Base-by-base conservation (phyloP, 2,329 filamentous ascomycete species). In the Beauveria sp. region DNA sequence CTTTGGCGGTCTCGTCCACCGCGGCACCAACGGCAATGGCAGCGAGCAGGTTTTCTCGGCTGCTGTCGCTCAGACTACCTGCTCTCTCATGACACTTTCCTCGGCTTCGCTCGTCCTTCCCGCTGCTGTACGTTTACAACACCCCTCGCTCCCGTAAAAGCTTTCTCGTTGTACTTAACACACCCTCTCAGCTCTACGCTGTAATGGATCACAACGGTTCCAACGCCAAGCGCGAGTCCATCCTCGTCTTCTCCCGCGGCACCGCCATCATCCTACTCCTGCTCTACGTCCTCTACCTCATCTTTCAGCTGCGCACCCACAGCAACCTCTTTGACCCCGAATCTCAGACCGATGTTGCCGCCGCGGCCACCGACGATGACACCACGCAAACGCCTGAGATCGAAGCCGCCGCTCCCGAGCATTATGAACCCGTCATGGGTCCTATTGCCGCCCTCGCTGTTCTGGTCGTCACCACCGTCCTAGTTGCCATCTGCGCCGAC, bases 51-150 rank as follows among this genome's bases (percentile, higher is more conserved):
- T 69, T 16, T 94, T 93, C 74, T 89, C 91, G 64, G 80, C 82
- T 10, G 91, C 87, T 6, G 90, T 90, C 55, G 90, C 90, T 43
- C 89, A 90, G 66, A 92, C 90, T 46, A 92, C 82, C 16, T 84
- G 82, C 70, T 91, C 88, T 10, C 76, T 92, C 44, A 89, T 92
- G 88, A 84, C 87, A 0, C 80, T 92, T 26, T 86, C 89, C 20
- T 87, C 89, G 2, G 89, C 89, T 3, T 91, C 89, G 8, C 80
- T 93, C 61, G 89, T 93, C 62, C 89, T 93, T 59, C 90, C 90
- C 0, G 88, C 90, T 10, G 87, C 89, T 5, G 80, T 84, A 75
- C 68, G 78, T 65, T 43, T 4, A 12, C 50, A 26, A 47, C 26
- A 24, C 12, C 24, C 3, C 16, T 37, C 26, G 2, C 9, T 12